Conservation (phyloP, 1,139 yeast species). For the Eremothecium gossypii region DNA sequence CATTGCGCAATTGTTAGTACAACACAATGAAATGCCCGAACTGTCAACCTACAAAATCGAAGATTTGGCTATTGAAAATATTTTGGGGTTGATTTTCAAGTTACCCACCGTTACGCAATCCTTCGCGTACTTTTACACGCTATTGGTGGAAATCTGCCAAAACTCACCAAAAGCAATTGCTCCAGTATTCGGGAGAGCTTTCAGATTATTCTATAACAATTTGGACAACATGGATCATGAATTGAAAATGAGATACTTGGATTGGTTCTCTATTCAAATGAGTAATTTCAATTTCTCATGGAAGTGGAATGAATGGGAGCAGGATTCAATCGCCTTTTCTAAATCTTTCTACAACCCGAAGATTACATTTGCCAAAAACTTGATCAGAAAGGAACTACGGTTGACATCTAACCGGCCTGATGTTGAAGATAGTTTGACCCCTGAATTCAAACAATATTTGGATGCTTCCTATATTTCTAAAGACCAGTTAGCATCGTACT, state of each 20-base stretch:
- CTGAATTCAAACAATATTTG: conserved; percentile 58
- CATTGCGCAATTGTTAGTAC: conserved; percentile 55
- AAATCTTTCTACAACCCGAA: conserved; percentile 55
- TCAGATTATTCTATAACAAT: conserved; percentile 70
- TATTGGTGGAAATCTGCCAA: conserved; percentile 83
- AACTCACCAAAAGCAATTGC: conserved; percentile 85
- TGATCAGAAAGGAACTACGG: conserved; percentile 76
- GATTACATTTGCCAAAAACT: conserved; percentile 62
- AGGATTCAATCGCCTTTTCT: conserved; percentile 38
- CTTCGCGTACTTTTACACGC: conserved; percentile 71
- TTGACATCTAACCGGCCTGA: conserved; percentile 60
- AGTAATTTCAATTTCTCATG: conserved; percentile 92
- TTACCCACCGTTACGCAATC: conserved; percentile 62
- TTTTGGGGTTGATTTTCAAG: conserved; percentile 67
- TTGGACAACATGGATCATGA: conserved; percentile 67
- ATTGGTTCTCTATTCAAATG: conserved; percentile 91
- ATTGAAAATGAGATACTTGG: conserved; percentile 60
- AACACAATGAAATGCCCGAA: conserved; percentile 31
- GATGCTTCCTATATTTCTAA: conserved; percentile 40
- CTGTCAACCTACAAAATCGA: conserved; percentile 81
- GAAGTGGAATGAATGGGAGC: conserved; percentile 97
- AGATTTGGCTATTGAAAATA: conserved; percentile 78
- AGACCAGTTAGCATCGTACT: conserved; percentile 31
- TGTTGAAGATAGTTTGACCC: conserved; percentile 67
- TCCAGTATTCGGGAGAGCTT: conserved; percentile 90